These are phyloP conservation scores for Paraphoma sp. DNA, from an alignment of 2,329 filamentous ascomycete genomes.

Conservation along the genomic window DNA sequence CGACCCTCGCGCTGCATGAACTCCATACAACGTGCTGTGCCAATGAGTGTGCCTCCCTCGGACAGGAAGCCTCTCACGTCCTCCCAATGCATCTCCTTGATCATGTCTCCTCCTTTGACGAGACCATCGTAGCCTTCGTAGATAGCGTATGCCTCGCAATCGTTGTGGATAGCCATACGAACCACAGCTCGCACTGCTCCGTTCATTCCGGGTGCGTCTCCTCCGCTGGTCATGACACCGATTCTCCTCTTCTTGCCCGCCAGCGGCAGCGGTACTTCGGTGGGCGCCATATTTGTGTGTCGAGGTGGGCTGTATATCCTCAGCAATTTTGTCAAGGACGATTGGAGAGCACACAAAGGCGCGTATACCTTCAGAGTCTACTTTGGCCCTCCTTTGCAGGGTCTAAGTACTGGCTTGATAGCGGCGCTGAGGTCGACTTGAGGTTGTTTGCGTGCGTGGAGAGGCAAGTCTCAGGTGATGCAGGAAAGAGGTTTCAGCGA, in stretches of 20 bases:
- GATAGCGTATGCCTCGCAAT: slow-evolving; percentile 57
- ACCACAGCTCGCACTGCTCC: slow-evolving; percentile 88
- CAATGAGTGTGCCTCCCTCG: slow-evolving; percentile 93
- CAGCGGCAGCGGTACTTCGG: slow-evolving; percentile 43
- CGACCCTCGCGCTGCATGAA: slow-evolving; percentile 91
- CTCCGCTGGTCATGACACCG: slow-evolving; percentile 92
- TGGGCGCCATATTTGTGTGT: slow-evolving; percentile 33
- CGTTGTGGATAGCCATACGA: slow-evolving; percentile 84
- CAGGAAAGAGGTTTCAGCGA: slow-evolving; percentile 7
- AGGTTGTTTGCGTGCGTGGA: neutral
- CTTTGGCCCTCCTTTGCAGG: neutral
- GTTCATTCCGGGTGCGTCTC: slow-evolving; percentile 95
- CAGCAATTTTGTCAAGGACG: neutral
- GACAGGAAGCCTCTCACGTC: slow-evolving; percentile 94
- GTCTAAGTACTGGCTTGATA: neutral
- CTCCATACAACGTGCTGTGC: slow-evolving; percentile 88
- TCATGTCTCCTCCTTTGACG: slow-evolving; percentile 86
- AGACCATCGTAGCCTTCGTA: slow-evolving; percentile 97
- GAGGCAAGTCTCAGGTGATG: slow-evolving; percentile 5
- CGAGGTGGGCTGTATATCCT: neutral
- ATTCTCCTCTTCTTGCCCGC: slow-evolving; percentile 68
- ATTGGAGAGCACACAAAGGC: slow-evolving; percentile 3
- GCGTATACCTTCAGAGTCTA: neutral
- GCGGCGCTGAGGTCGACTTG: neutral
- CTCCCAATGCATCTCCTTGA: slow-evolving; percentile 87